phyloP scores from a whole-genome alignment of 2,329 filamentous ascomycete genomes.

The Colletotrichum trifolii region DNA sequence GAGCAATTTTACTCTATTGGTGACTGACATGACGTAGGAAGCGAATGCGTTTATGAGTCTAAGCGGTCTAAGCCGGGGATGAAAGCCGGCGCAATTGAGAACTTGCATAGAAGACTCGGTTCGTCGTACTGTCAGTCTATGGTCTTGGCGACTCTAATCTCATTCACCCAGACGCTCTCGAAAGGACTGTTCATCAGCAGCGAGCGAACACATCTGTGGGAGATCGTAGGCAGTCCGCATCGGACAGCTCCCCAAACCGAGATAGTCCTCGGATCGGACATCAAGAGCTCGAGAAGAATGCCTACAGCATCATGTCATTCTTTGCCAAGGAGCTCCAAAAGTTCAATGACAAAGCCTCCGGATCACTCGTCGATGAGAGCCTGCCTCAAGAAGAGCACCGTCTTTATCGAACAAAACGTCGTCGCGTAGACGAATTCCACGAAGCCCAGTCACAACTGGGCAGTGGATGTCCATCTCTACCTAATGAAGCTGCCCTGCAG shows the following conservation, averaged over 20 bases:
- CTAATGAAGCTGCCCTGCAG: conserved; percentile 39
- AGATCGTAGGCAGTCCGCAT: not conserved
- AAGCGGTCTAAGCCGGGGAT: conserved; percentile 50
- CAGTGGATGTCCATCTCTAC: not conserved
- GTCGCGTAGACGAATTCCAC: not conserved
- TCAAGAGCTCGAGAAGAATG: conserved; percentile 14
- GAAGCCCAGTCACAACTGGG: not conserved
- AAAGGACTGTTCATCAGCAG: conserved; percentile 22
- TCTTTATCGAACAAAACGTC: not conserved
- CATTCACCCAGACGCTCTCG: conserved; percentile 35
- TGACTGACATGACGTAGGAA: conserved; percentile 16
- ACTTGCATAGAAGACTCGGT: conserved; percentile 48
- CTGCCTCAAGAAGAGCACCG: not conserved
- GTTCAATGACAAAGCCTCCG: conserved; percentile 10
- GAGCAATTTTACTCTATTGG: not conserved
- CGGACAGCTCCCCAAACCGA: conserved; percentile 2
- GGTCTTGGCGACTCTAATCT: not conserved
- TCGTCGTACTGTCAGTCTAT: not conserved
- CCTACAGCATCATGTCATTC: conserved; percentile 28
- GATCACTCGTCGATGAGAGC: not conserved
- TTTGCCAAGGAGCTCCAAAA: conserved; percentile 26
- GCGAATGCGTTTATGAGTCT: conserved; percentile 45
- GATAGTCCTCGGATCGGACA: not conserved
- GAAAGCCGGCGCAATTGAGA: conserved; percentile 50
- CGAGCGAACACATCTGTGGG: not conserved